Evolutionary conservation across 768 basidiomycete species (phyloP).

Genomic region (Lyophyllum decastes): DNA sequence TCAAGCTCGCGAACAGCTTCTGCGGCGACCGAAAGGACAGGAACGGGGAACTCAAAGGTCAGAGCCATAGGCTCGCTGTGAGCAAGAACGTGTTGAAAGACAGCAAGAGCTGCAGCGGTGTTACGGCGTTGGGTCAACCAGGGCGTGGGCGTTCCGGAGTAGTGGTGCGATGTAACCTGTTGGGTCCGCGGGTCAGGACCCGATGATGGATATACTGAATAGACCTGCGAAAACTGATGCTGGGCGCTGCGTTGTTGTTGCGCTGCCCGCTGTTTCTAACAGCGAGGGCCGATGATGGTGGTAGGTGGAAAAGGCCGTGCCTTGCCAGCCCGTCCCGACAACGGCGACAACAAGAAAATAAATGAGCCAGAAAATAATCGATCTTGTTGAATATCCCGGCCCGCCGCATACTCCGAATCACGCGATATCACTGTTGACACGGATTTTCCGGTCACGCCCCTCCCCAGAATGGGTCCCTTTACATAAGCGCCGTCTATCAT

Average conservation of each 20-base stretch:
- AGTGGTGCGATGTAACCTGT: neutral
- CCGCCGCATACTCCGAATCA: slow-evolving; percentile 9
- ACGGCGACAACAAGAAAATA: slow-evolving; percentile 2
- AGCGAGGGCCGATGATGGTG: neutral
- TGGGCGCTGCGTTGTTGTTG: neutral
- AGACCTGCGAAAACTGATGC: neutral
- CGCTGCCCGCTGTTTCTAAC: neutral
- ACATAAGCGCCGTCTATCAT: neutral
- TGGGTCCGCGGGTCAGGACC: slow-evolving; percentile 2
- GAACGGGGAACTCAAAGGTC: slow-evolving; percentile 49
- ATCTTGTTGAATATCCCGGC: slow-evolving; percentile 11
- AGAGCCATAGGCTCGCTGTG: slow-evolving; percentile 14
- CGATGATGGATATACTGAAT: neutral
- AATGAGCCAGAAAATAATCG: slow-evolving; percentile 15
- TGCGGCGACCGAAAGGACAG: slow-evolving; percentile 64
- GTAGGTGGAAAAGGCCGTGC: neutral
- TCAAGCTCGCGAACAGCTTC: slow-evolving; percentile 72
- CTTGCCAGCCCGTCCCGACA: neutral
- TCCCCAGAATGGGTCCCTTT: neutral
- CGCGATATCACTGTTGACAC: slow-evolving; percentile 2
- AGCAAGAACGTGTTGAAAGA: neutral
- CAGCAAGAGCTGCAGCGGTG: slow-evolving; percentile 10
- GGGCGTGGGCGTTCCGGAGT: slow-evolving; percentile 2
- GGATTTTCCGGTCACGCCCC: slow-evolving; percentile 11
- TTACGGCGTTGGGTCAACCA: slow-evolving; percentile 12